Base-by-base conservation (phyloP, 352 stramenopile genomes). In the Globisporangium middletonii region DNA sequence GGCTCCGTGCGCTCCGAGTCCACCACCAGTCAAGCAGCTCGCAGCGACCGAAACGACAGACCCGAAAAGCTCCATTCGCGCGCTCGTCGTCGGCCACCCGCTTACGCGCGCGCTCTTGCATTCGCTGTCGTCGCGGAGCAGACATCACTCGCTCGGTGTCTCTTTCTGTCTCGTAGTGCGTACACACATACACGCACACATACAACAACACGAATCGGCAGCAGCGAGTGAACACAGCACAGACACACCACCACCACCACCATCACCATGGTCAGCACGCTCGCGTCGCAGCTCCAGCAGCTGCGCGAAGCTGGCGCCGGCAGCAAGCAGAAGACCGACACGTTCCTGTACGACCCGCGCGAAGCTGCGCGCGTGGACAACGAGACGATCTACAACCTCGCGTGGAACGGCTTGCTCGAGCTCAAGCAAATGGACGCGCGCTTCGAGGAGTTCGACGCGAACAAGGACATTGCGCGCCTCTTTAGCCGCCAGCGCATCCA, bases 301-400 rank as follows among this genome's bases (percentile, higher is more conserved):
- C 82, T 95, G 43, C 81, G 85, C 52, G 79, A 92, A 61, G 69
- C 66, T 48, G 85, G 83, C 63, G 82, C 74, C 53, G 79, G 85
- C 60, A 89, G 77, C 70, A 89, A 93, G 66, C 77, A 79, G 64
- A 86, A 86, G 60, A 86, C 83, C 55, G 78, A 82, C 65, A 84
- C 85, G 49, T 95, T 95, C 67, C 72, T 95, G 35, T 92, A 95
- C 56, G 85, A 95, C 61, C 59, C 83, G 57, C 83, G 82, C 50
- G 85, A 92, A 47, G 85, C 85, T 8, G 78, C 83, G 60, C 78
- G 81, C 45, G 69, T 95, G 57, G 85, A 95, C 69, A 71, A 90
- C 53, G 83, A 92, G 67, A 93, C 79, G 9, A 66, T 92, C 9
- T 95, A 88, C 68, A 92, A 95, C 64, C 67, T 91, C 53, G 85